A percentile compares a stretch with the other conserved stretches of the same genome.
Evolutionary conservation across 2,329 filamentous ascomycete genomes (phyloP).

Genomic region (Cyclaneusma minus): DNA sequence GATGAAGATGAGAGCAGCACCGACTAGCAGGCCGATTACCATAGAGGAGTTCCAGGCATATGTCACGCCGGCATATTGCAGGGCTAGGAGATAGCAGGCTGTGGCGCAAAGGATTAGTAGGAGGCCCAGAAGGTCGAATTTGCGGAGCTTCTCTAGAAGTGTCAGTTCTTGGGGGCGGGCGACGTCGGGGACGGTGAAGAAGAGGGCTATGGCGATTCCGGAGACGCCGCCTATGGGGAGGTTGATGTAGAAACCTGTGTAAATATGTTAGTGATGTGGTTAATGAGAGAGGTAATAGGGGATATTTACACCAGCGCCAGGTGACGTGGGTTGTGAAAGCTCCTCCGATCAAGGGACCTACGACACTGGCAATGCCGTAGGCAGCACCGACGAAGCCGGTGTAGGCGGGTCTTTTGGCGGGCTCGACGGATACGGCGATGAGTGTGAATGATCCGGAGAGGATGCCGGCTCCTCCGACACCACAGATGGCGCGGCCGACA

Average conservation of each 20-base stretch:
- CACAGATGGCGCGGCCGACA: constrained; percentile 19
- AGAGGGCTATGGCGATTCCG: constrained; percentile 19
- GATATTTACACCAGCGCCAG: constrained; percentile 9
- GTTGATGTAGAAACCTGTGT: constrained; percentile 22
- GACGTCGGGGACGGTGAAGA: too few relatives aligned
- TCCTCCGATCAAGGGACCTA: constrained; percentile 6
- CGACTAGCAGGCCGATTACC: too few relatives aligned
- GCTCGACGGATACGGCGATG: constrained; percentile 18
- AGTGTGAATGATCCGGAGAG: constrained; percentile 26
- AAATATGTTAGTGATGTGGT: too few relatives aligned
- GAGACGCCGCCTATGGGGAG: constrained; percentile 21
- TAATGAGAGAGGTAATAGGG: too few relatives aligned
- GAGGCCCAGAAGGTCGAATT: constrained; percentile 15
- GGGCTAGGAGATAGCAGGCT: constrained; percentile 17
- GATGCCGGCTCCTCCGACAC: constrained; percentile 16
- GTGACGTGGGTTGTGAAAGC: constrained; percentile 5
- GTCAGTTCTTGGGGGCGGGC: too few relatives aligned
- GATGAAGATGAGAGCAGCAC: constrained; percentile 12
- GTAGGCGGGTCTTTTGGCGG: constrained; percentile 14
- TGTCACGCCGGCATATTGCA: constrained; percentile 18
- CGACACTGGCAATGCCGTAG: constrained; percentile 6
- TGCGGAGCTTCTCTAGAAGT: constrained; percentile 1
- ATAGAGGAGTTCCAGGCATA: too few relatives aligned
- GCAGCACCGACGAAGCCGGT: constrained; percentile 15
- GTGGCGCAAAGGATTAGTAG: constrained; percentile 15